Base-by-base conservation (phyloP, 148 eudicot species). In the Fagopyrum homotropicum region DNA sequence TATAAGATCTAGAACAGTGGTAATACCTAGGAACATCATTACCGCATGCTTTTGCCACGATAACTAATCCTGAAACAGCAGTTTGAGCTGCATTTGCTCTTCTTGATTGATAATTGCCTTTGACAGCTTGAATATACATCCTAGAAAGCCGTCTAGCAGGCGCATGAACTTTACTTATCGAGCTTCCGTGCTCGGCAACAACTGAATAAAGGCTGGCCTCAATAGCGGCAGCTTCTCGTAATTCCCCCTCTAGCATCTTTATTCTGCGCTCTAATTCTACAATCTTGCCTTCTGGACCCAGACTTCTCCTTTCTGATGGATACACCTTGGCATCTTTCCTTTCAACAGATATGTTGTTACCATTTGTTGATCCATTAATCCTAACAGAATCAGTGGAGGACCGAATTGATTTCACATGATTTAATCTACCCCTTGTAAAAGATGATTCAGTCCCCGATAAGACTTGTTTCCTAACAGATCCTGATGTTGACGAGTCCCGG, bases 81-180 rank as follows among this genome's bases (percentile, higher is more conserved):
- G 86, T 88, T 85, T 82, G 87, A 64, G 98, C 96, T 9, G 90
- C 90, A 86, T 81, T 85, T 47, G 89, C 86, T 82, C 86, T 86
- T 76, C 84, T 83, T 76, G 83, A 79, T 69, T 49, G 80, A 45
- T 84, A 78, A 48, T 74, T 84, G 75, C 84, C 92, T 80, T 84
- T 86, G 69, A 82, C 80, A 63, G 93, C 92, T 82, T 86, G 88
- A 78, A 90, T 80, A 88, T 90, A 95, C 50, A 95, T 75, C 83
- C 99, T 92, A 69, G 91, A 92, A 69, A 95, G 94, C 59, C 99
- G 96, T 69, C 99, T 81, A 75, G 99, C 99, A 9, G 99, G 97
- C 70, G 99, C 89, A 83, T 96, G 99, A 69, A 96, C 98, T 78
- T 90, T 96, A 82, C 75, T 89, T 12, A 70, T 82, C 77, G 99